Base-by-base conservation (phyloP, 163 green algal species). In the Trebouxia gelatinosa region DNA sequence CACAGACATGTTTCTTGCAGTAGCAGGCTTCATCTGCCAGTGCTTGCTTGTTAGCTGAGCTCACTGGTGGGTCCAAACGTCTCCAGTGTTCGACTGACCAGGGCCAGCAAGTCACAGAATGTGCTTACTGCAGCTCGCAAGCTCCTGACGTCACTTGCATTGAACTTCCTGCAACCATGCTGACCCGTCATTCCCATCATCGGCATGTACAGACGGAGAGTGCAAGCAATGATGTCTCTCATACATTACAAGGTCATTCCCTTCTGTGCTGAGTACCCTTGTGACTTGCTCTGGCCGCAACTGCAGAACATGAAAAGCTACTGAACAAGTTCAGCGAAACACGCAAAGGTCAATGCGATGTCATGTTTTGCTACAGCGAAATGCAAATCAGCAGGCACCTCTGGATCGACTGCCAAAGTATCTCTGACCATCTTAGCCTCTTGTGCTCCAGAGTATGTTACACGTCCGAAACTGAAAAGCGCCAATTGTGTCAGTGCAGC, bases 31-130 rank as follows among this genome's bases (percentile, higher is more conserved):
- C n/a, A n/a, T n/a, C n/a, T n/a, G n/a, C n/a, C n/a, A n/a, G n/a
- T n/a, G n/a, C n/a, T n/a, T n/a, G n/a, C n/a, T n/a, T n/a, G n/a
- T n/a, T n/a, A n/a, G n/a, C n/a, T n/a, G n/a, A 28, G 61, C n/a
- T 74, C 9, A 16, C 40, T 32, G 39, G 28, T 37, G 29, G 31
- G 34, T 31, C 78, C 75, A 83, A 91, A 92, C 21, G 75, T 62
- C 29, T 91, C 85, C 5, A 88, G 50, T 19, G 85, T 89, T 6
- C 80, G 54, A 1, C 70, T 80, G 35, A 83, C 80, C n/a, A 92
- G 64, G 0, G 51, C 76, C 13, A 92, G 77, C 11, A 90, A 62
- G 39, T 92, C 87, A 57, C 83, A 87, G n/a, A 90, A 89, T 5
- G 85, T 86, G 31, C 81, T 77, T 34, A 90, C 86, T 19, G 88